Evolutionary conservation across 371 early-diverging fungal species (phyloP).

Genomic region (Zopfochytrium polystomum): DNA sequence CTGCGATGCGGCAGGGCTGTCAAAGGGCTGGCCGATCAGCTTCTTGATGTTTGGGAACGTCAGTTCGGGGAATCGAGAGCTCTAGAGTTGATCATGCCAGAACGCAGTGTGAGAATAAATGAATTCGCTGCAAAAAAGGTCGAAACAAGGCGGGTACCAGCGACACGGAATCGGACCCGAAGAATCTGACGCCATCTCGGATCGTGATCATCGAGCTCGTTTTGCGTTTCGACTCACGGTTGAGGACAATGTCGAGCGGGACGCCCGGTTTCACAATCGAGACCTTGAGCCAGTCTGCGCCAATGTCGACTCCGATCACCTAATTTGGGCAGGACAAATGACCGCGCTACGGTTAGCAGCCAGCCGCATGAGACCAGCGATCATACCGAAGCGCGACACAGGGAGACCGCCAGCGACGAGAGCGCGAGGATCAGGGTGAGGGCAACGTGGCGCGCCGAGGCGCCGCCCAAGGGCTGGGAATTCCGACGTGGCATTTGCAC

Average conservation of each 20-base stretch:
- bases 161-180: conserved; percentile 82
- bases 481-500: not conserved
- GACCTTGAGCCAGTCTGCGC: conserved; percentile 94
- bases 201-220: conserved; percentile 80
- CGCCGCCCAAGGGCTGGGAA: not conserved
- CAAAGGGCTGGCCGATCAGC: conserved; percentile 71
- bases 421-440: not conserved
- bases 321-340: no score
- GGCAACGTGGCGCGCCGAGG: not conserved
- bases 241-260: conserved; percentile 89
- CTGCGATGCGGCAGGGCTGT: conserved; percentile 60
- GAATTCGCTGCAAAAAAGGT: not conserved
- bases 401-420: not conserved
- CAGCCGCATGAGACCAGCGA: not conserved
- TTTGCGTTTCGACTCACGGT: conserved; percentile 92
- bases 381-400: not conserved
- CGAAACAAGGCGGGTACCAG: conserved; percentile 40
- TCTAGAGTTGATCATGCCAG: conserved; percentile 47
- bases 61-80: conserved; percentile 78
- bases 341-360: no score
- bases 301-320: conserved; percentile 94
- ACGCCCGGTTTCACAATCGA: conserved; percentile 88
- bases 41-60: conserved; percentile 80
- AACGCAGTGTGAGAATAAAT: conserved; percentile 1
- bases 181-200: conserved; percentile 70